Percentiles rank a stretch among this genome's conserved stretches.
Conservation (phyloP, 352 stramenopile species). For the Phytophthora ohioensis region DNA sequence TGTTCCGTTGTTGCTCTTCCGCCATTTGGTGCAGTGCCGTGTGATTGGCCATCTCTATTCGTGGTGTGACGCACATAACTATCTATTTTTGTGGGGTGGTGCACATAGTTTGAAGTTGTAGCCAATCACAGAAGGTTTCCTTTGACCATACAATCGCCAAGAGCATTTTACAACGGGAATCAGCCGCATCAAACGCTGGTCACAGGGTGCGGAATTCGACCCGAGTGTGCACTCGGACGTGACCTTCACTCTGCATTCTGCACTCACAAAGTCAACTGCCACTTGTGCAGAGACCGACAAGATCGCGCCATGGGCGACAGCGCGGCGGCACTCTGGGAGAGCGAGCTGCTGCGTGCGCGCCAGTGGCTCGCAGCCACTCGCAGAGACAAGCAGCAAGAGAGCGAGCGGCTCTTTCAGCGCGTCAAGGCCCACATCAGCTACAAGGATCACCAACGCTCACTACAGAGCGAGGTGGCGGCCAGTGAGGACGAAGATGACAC, state of each 20-base stretch:
- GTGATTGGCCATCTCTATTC: slow-evolving; percentile 9
- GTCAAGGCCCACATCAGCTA: slow-evolving; percentile 54
- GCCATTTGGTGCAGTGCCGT: slow-evolving; percentile 22
- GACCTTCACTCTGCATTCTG: slow-evolving; percentile 36
- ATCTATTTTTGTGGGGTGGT: neutral
- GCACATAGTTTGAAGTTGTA: neutral
- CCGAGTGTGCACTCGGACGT: slow-evolving; percentile 4
- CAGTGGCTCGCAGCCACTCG: slow-evolving; percentile 40
- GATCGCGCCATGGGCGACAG: slow-evolving; percentile 35
- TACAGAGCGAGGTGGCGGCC: slow-evolving; percentile 33
- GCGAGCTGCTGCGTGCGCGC: slow-evolving; percentile 51
- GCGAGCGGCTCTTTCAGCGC: slow-evolving; percentile 33
- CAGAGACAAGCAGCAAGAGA: slow-evolving; percentile 26
- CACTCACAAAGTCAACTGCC: slow-evolving; percentile 9
- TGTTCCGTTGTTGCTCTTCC: slow-evolving; percentile 26
- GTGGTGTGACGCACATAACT: neutral
- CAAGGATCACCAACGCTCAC: slow-evolving; percentile 47
- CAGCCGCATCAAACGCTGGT: slow-evolving; percentile 1
- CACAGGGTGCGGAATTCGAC: too few relatives aligned
- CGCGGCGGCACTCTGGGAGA: slow-evolving; percentile 44
- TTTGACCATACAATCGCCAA: slow-evolving; percentile 15
- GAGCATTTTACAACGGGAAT: slow-evolving; percentile 23
- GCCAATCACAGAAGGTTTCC: slow-evolving; percentile 22
- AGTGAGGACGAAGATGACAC: slow-evolving; percentile 45
- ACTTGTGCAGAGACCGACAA: neutral